Base-by-base conservation (phyloP, 345 rosid genomes). In the Atalantia buxifolia region DNA sequence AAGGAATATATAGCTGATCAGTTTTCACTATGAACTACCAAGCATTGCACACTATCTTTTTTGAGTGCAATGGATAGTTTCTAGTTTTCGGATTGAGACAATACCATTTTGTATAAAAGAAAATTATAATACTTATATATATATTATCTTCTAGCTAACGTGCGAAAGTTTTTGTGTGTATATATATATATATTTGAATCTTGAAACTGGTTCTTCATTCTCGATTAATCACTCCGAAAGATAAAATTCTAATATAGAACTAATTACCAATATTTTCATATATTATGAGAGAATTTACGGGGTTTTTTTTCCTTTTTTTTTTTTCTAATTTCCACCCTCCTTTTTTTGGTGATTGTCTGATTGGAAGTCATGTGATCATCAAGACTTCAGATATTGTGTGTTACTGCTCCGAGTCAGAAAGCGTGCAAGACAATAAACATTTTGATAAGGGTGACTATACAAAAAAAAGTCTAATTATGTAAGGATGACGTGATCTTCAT, bases 1-100 rank as follows among this genome's bases (percentile, higher is more conserved):
- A 62, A 77, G 80, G 30, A 28, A 24, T 35, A 48, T 27, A 65
- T 45, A 45, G 50, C 50, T 45, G 22, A 59, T 42, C 13, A 71
- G 57, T 7, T 56, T 48, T 42, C 21, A 28, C 70, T 66, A 35
- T 36, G 12, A 40, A 9, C 13, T 40, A 40, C 45, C 1, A 66
- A 66, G 22, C 81, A 55, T 75, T 61, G 84, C 76, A 53, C 66
- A n/a, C 36, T 33, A 61, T 28, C 69, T 73, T 68, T 74, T 74
- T 59, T 72, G 9, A 31, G 66, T 74, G 84, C 81, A 61, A 36
- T 74, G 76, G 50, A 33, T 78, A 30, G 45, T 62, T 9, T 67
- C 18, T 45, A 13, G 50, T 13, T 45, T 45, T 53, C 27, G 21
- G 66, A n/a, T 35, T 68, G 35, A 68, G 25, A 65, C 28, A 55